Base-by-base conservation (phyloP, 139 green algal species). In the Chlorella sp. region DNA sequence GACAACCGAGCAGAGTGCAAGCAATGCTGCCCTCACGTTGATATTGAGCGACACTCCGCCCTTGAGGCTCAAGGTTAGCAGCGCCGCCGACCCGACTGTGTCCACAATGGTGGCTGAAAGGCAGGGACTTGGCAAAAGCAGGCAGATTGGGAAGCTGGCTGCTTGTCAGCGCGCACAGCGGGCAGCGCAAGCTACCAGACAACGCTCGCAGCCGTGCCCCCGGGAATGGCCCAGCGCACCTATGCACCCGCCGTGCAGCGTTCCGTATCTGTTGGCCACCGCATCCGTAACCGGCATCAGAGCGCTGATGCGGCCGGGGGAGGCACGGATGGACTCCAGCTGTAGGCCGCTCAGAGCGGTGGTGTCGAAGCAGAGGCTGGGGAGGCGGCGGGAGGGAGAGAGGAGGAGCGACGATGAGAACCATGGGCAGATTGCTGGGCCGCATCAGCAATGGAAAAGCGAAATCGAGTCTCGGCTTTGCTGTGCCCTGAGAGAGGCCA, bases 61-160 rank as follows among this genome's bases (percentile, higher is more conserved):
- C 43, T 88, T 79, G 24, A 46, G 46, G 54, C 41, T 77, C 1
- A 83, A 24, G 19, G 89, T 89, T 24, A 85, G 48, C 51, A 92
- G 70, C 38, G 89, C 89, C 20, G 89, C 89, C 0, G 86, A 81
- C 7, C 83, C 85, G 5, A 92, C 83, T 0, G 87, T 88, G 69
- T 92, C 89, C 30, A 90, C 84, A 9, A 91, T 70, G 3, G 75
- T 81, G 51, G 75, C 75, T 81, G 51, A 14, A 69, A 41, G 41
- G 1, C 19, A 9, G n/a, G n/a, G 46, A 4, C 3, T 34, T 14
- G 34, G 38, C 65, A 38, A 48, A n/a, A 2, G 28, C n/a, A n/a
- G n/a, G n/a, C n/a, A n/a, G n/a, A n/a, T n/a, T n/a, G n/a, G n/a
- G n/a, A n/a, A n/a, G n/a, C n/a, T n/a, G n/a, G n/a, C n/a, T n/a